Base-by-base conservation (phyloP, 257 asterid genomes). In the Plantago major region DNA sequence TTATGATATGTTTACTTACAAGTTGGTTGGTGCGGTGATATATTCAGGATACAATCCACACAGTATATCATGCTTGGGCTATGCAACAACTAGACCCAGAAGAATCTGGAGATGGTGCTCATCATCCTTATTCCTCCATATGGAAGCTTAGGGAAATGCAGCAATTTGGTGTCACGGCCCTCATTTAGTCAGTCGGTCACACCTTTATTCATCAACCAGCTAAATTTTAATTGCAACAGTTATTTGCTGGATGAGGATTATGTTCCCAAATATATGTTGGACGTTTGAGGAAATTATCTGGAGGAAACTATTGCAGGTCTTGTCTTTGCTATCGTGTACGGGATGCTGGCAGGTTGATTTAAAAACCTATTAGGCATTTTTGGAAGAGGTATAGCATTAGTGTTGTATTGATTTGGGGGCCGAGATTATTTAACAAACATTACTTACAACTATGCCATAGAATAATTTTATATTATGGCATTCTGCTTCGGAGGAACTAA, bases 61-160 rank as follows among this genome's bases (percentile, higher is more conserved):
- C 97, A 0, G 91, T 93, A 16, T 85, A 80, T 66, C 89, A 93
- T 63, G 92, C 88, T 26, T 93, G 99, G 99, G 99, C 99, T 0
- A 87, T 93, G 97, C 95, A 87, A 76, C 96, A 81, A 77, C 68
- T 89, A 55, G 89, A 81, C 46, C 86, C 79, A 3, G 97, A 89
- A 77, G 97, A 89, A 71, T 70, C 72, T 10, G 96, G 87, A 45
- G 87, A 82, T 12, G 96, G 80, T 17, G 88, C 86, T 51, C 8
- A 33, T 33, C 40, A 33, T 33, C 67, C 82, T 16, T 70, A 70
- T 73, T 87, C 97, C 10, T 87, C 97, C 10, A 76, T 82, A 62
- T 93, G 97, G 99, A 87, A 81, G 87, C 96, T 93, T 52, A 70
- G 88, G 67, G 99, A 93, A 82, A 85, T 93, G 92, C 96, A 89